Percentiles rank a stretch among this genome's conserved stretches.
These are phyloP conservation scores for Suhomyces prunicola DNA, from an alignment of 805 yeast genomes.

Conservation along the genomic window DNA sequence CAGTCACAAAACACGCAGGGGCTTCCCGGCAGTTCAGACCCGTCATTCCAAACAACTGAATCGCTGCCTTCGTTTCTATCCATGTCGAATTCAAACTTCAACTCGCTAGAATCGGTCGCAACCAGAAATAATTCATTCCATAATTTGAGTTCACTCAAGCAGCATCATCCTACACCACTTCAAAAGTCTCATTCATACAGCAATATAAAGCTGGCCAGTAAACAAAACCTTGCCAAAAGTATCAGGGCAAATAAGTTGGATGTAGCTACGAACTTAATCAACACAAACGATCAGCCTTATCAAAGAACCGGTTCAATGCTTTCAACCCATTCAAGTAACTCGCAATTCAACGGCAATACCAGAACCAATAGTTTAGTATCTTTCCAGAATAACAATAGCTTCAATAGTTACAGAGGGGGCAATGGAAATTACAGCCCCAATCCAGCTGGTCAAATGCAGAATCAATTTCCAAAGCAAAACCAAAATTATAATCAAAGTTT, in stretches of 20 bases:
- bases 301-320: background rate
- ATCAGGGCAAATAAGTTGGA: constrained; percentile 22
- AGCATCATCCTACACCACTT: background rate
- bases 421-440: background rate
- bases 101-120: constrained; percentile 4
- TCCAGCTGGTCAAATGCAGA: background rate
- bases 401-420: background rate
- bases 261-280: constrained; percentile 24
- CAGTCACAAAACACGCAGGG: background rate
- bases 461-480: background rate
- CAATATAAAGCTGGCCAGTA: constrained; percentile 17
- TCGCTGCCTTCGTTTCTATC: constrained; percentile 1
- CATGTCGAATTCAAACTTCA: background rate
- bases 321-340: background rate
- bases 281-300: background rate
- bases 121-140: background rate
- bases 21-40: background rate
- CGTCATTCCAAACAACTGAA: background rate
- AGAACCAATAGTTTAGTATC: constrained; percentile 1
- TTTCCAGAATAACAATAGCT: background rate
- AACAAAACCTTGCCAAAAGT: constrained; percentile 16
- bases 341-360: background rate
- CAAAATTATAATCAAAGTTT: background rate
- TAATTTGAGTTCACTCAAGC: constrained; percentile 3
- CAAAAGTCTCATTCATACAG: constrained; percentile 14